These are phyloP conservation scores for Medicago lupulina DNA, from an alignment of 306 rosid genomes.

Conservation along the genomic window DNA sequence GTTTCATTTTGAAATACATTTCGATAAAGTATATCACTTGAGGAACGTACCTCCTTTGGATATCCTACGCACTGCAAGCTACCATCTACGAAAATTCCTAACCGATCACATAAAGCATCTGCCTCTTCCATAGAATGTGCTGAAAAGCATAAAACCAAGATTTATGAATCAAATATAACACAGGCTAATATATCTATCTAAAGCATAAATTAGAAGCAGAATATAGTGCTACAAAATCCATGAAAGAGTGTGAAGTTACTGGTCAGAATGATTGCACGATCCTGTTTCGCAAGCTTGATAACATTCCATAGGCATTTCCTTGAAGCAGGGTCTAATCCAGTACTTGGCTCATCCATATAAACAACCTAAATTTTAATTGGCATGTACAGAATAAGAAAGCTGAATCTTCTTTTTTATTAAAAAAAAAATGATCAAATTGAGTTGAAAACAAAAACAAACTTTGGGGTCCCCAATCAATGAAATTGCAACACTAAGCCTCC, in stretches of 20 bases:
- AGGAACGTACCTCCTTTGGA: constrained; percentile 70
- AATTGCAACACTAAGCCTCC: constrained; percentile 90
- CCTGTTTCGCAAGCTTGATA: constrained; percentile 70
- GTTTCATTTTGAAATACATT: constrained; percentile 33
- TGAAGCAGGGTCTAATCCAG: constrained; percentile 91
- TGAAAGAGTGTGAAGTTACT: constrained; percentile 55
- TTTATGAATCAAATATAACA: constrained; percentile 23
- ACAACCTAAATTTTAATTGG: constrained; percentile 64
- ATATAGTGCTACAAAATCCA: constrained; percentile 18
- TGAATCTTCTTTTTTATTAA: constrained; percentile 14
- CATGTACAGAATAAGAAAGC: neutral
- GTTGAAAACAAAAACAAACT: constrained; percentile 50
- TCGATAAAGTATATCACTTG: constrained; percentile 26
- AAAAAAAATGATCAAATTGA: neutral
- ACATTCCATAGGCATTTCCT: constrained; percentile 84
- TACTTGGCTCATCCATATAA: constrained; percentile 95
- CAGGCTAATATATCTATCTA: constrained; percentile 2
- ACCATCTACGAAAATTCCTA: constrained; percentile 84
- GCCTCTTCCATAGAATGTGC: constrained; percentile 99
- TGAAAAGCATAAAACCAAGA: constrained; percentile 49
- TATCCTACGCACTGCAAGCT: constrained; percentile 91
- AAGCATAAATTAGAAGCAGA: constrained; percentile 2
- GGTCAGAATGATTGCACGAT: constrained; percentile 88
- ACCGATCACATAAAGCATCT: constrained; percentile 79
- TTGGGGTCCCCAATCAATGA: constrained; percentile 85